Evolutionary conservation across 192 early-diverging fungal species (phyloP).

Genomic region (Umbelopsis vinacea): DNA sequence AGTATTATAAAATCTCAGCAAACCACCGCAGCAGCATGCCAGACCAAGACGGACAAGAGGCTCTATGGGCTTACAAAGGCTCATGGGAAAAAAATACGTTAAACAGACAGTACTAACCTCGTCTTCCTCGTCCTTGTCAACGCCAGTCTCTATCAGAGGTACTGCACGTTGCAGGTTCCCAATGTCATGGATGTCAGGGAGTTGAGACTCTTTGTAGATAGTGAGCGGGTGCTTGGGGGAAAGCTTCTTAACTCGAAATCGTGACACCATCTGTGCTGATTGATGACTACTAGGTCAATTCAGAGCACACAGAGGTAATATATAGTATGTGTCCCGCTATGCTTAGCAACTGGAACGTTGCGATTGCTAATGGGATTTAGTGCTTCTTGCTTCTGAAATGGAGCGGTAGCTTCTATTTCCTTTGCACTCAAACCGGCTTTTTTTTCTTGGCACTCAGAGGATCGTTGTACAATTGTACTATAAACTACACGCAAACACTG

Average conservation of each 20-base stretch:
- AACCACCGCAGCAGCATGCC: slow-evolving; percentile 24
- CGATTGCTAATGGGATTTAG: slow-evolving; percentile 18
- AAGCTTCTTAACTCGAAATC: slow-evolving; percentile 76
- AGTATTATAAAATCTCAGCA: slow-evolving; percentile 29
- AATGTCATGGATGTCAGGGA: slow-evolving; percentile 74
- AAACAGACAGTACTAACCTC: slow-evolving; percentile 33
- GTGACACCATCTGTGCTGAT: slow-evolving; percentile 35
- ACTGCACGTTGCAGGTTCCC: slow-evolving; percentile 58
- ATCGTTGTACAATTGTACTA: slow-evolving; percentile 24
- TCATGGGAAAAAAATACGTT: slow-evolving; percentile 10
- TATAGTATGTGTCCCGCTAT: slow-evolving; percentile 23
- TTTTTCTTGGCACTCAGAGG: slow-evolving; percentile 24
- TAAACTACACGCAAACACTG: slow-evolving; percentile 3
- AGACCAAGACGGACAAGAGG: slow-evolving; percentile 9
- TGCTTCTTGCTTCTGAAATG: slow-evolving; percentile 25
- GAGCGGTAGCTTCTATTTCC: slow-evolving; percentile 23
- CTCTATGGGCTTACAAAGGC: slow-evolving; percentile 21
- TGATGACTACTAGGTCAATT: slow-evolving; percentile 24
- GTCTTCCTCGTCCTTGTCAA: slow-evolving; percentile 90
- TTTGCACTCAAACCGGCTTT: slow-evolving; percentile 24
- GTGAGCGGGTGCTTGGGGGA: slow-evolving; percentile 74
- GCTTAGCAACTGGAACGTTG: slow-evolving; percentile 24
- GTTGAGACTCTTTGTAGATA: slow-evolving; percentile 74
- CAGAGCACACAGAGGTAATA: slow-evolving; percentile 19
- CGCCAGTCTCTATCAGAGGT: slow-evolving; percentile 74